Base-by-base conservation (phyloP, 2,329 filamentous ascomycete genomes). In the Verticillium longisporum region DNA sequence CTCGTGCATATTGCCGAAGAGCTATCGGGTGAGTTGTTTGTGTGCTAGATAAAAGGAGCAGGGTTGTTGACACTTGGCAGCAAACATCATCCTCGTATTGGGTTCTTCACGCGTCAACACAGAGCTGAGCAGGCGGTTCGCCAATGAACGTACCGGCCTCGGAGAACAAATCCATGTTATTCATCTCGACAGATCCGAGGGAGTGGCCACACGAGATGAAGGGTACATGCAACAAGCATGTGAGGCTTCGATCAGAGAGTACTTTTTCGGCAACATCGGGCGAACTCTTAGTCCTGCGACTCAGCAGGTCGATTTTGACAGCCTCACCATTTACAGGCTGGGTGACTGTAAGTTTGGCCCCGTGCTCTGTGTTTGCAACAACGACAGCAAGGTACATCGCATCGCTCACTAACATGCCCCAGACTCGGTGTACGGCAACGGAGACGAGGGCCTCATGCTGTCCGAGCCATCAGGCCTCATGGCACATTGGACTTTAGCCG, bases 211-310 rank as follows among this genome's bases (percentile, higher is more conserved):
- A 68, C 84, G 91, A 56, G 89, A 92, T 65, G 84, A 88, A 41
- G 72, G 77, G 0, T 96, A 91, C 72, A 86, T 93, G 80, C 89
- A 91, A 68, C 82, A 86, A 15, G 77, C 85, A 5, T 84, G 90
- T 55, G 90, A 96, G 69, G 85, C 89, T 0, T 84, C 90, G 58
- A 92, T 97, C 59, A 89, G 90, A 66, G 89, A 93, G 68, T 99
- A 99, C 75, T 99, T 99, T 78, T 99, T 97, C 71, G 95, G 95
- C 10, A 89, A 90, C 64, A 76, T 83, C 1, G 87, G 86, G 64
- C 84, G 89, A 61, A 89, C 91, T 0, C 79, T 99, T 2, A 95
- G 90, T 55, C 95, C 95, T 0, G 90, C 93, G 68, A 96, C 92
- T 6, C 91, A 96, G 69, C 89, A 90, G 62, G 85, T 96, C 4